Percentiles rank a stretch among this genome's conserved stretches.
phyloP scores from a whole-genome alignment of 345 rosid species.

The Hevea brasiliensis region DNA sequence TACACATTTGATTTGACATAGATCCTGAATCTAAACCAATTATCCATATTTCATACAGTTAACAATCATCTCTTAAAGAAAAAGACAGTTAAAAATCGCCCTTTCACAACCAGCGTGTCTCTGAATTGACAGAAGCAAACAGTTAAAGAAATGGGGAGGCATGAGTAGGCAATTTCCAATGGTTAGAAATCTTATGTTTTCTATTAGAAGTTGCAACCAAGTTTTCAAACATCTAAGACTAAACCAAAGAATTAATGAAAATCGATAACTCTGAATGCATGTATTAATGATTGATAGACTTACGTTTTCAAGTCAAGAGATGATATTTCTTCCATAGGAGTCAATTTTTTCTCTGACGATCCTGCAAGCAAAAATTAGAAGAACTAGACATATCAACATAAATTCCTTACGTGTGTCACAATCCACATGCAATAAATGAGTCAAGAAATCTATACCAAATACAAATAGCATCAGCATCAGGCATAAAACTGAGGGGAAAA shows the following conservation, averaged over 20 bases:
- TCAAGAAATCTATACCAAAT: constrained; percentile 4
- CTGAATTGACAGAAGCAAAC: neutral
- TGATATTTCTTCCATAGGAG: constrained; percentile 59
- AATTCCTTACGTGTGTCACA: neutral
- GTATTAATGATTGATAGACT: constrained; percentile 26
- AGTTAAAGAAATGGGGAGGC: neutral
- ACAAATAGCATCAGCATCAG: constrained; percentile 8
- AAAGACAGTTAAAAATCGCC: neutral
- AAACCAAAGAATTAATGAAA: neutral
- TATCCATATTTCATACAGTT: neutral
- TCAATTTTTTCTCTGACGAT: constrained; percentile 53
- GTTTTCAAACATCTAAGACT: neutral
- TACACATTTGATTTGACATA: neutral
- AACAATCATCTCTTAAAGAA: neutral
- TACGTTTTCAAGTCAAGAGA: constrained; percentile 76
- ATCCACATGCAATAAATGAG: neutral
- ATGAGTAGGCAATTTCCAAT: neutral
- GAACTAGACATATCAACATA: constrained; percentile 7
- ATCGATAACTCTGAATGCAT: neutral
- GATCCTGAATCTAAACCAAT: neutral
- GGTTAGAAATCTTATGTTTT: neutral
- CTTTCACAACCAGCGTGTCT: neutral
- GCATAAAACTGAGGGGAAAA: neutral
- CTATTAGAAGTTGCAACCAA: neutral
- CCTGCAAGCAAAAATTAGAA: constrained; percentile 42